Evolutionary conservation across 75 land plant genomes (phyloP), one percentile per base, ranked within the genome.

Genomic region (Pinus albicaulis): DNA sequence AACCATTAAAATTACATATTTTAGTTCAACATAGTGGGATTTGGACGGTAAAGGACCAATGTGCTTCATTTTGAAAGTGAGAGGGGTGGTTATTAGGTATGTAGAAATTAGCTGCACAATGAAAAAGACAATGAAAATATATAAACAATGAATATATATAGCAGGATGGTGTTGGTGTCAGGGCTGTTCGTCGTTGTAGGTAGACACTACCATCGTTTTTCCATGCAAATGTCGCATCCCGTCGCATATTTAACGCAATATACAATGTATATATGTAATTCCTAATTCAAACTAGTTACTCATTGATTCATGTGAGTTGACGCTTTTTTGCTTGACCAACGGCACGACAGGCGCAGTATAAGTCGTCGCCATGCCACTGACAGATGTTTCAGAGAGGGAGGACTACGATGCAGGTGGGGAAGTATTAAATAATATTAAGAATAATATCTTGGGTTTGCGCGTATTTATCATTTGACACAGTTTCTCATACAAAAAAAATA

Each of bases 231-330:
- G 48, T 44, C 48, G 8, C 48, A 44, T 44, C 48, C 7, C 48
- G 8, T 44, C 1, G 48, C 48, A 44, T 44, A 44, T 17, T 17
- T 38, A 65, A 36, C 22, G 71, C 36, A 36, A 68, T 68, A 68
- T 68, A 68, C 71, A 68, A 68, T 68, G 71, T 38, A 68, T 68
- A 68, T 68, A 68, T 68, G 71, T 68, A 36, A 36, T 38, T 3
- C 52, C 71, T 52, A 38, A 20, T 31, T 68, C 38, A 41, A 68
- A 68, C 36, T 44, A 2, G n/a, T 44, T 68, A 68, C 71, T 68
- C 48, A 38, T 68, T n/a, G 52, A 15, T 68, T 41, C 71, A 68
- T 68, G 71, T 68, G 71, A 68, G 71, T 68, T n/a, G 71, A 68
- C 71, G 71, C 38, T 68, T 19, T 34, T 68, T 41, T 41, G n/a